Percentiles rank a stretch among this genome's conserved stretches.
Evolutionary conservation across 192 early-diverging fungal species (phyloP).

Genomic region (Coemansia pectinata): DNA sequence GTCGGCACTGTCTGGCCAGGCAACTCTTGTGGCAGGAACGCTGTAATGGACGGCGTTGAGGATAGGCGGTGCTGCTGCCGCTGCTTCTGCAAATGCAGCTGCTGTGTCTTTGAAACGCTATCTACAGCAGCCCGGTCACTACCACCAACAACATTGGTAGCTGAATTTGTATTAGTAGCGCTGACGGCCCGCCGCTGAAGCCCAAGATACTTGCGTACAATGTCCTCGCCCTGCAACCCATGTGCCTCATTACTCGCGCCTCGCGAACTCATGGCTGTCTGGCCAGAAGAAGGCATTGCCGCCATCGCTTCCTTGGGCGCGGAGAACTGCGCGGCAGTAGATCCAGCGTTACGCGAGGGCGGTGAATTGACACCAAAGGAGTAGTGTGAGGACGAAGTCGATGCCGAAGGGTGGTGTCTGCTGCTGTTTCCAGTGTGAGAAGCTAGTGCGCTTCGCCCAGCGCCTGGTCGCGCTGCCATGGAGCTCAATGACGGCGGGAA

Average conservation of each 20-base stretch:
- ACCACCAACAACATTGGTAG: background rate
- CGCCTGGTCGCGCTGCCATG: constrained; percentile 36
- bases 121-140: background rate
- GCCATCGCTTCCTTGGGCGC: constrained; percentile 12
- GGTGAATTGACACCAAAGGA: constrained; percentile 37
- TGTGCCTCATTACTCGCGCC: constrained; percentile 7
- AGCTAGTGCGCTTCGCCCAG: constrained; percentile 24
- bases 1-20: background rate
- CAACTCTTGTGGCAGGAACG: background rate
- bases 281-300: constrained; percentile 9
- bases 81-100: constrained; percentile 1
- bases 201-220: constrained; percentile 54
- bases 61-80: constrained; percentile 7
- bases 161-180: background rate
- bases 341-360: constrained; percentile 16
- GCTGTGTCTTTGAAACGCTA: background rate
- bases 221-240: constrained; percentile 37
- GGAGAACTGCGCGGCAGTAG: constrained; percentile 11
- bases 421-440: constrained; percentile 18
- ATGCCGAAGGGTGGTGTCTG: constrained; percentile 45
- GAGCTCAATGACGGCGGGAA: constrained; percentile 44
- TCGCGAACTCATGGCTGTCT: background rate
- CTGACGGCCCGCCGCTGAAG: constrained; percentile 26
- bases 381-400: constrained; percentile 46
- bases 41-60: background rate